Evolutionary conservation across 2,329 filamentous ascomycete genomes (phyloP).

Genomic region (Coniochaeta sp.): DNA sequence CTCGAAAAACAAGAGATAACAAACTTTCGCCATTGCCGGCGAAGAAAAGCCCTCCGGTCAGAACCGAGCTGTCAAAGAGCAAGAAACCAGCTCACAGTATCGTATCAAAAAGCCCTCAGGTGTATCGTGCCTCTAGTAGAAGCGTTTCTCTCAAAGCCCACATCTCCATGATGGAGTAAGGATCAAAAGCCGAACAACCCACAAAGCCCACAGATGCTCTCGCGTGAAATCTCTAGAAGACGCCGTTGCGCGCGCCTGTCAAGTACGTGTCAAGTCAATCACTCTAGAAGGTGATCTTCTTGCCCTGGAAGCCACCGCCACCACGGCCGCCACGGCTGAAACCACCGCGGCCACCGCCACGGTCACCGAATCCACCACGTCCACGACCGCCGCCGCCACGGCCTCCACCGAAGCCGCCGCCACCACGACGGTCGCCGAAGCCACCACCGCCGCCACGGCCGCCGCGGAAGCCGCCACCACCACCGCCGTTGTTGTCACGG

Average conservation of each 20-base stretch:
- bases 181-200: conserved; percentile 48
- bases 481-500: conserved; percentile 41
- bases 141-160: conserved; percentile 49
- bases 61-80: conserved; percentile 22
- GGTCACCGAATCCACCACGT: conserved; percentile 29
- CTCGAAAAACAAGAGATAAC: neutral
- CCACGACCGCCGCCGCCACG: conserved; percentile 35
- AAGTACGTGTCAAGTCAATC: neutral
- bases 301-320: conserved; percentile 61
- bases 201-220: conserved; percentile 41
- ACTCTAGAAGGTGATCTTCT: conserved; percentile 59
- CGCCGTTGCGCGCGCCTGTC: conserved; percentile 9
- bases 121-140: conserved; percentile 38
- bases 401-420: conserved; percentile 34
- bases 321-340: conserved; percentile 37
- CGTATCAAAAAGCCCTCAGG: conserved; percentile 41
- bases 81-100: conserved; percentile 20
- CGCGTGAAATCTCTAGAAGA: conserved; percentile 31
- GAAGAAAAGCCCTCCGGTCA: neutral
- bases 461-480: conserved; percentile 36
- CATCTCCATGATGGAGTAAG: conserved; percentile 27
- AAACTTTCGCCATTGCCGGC: neutral
- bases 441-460: conserved; percentile 44
- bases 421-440: conserved; percentile 27
- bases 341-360: conserved; percentile 31